Evolutionary conservation across 352 stramenopile genomes (phyloP), one percentile per base, ranked within the genome.

Genomic region (Globisporangium yorkense): DNA sequence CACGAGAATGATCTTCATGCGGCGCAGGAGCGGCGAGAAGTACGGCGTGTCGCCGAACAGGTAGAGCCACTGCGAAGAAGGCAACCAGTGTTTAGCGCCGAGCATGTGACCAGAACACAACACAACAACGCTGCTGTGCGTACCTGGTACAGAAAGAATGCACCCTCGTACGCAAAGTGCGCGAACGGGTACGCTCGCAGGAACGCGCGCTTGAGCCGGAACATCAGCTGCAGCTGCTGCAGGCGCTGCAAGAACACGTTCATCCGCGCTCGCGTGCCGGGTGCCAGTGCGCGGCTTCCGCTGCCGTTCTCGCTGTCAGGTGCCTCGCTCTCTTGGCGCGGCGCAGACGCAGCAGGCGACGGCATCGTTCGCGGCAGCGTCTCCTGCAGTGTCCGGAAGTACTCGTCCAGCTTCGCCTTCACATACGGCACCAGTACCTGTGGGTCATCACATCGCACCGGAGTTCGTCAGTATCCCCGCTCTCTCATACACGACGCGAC

Each of bases 121-220:
- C 41, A 24, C 16, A 47, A 18, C 15, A 24, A 5, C 13, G 13
- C 12, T 5, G 12, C 37, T 16, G 8, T 4, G 18, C 37, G 29
- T 54, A 88, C 77, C 74, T 88, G 77, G 57, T 92, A 92, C 21
- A 92, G 33, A 59, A 95, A 90, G 65, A 93, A 93, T 0, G 73
- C 66, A 13, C 80, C 79, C 74, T 95, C 80, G 59, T 92, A 92
- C 5, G 57, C 66, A 65, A 95, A 86, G 65, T 95, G 85, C 35
- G 65, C 71, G 50, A 89, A 85, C 27, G 85, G 85, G 56, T 95
- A 95, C 24, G 66, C 63, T 9, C 68, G 67, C 46, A 91, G 68
- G 60, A 93, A 92, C 37, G 62, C 59, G 20, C 70, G 73, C 65
- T 90, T 83, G 12, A 89, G 55, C 29, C 68, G 62, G 12, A 57